These are phyloP conservation scores for Pichia sp. DNA, from an alignment of 1,139 yeast species.

Conservation along the genomic window DNA sequence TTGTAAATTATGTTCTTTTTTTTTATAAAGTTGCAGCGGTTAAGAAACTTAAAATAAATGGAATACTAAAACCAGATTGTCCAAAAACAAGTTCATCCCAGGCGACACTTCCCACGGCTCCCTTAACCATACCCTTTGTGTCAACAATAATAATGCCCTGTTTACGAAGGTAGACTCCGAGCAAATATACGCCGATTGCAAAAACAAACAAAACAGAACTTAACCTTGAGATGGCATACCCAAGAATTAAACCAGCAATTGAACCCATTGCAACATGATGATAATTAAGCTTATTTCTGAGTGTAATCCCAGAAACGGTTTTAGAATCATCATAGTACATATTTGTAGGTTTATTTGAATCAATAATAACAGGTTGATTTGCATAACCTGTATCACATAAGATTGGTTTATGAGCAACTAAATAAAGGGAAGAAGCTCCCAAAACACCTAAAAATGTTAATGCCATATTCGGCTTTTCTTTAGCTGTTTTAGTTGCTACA, in stretches of 20 bases:
- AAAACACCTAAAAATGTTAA: constrained; percentile 16
- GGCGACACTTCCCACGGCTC: constrained; percentile 39
- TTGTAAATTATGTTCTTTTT: no score
- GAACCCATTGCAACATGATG: constrained; percentile 67
- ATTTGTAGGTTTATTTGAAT: constrained; percentile 9
- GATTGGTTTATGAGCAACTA: constrained; percentile 15
- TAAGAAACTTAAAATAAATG: constrained; percentile 52
- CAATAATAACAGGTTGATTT: constrained; percentile 8
- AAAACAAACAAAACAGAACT: constrained; percentile 52
- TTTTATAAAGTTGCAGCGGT: constrained; percentile 45
- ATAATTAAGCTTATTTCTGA: constrained; percentile 45
- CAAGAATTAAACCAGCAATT: constrained; percentile 56
- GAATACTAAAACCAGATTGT: constrained; percentile 59
- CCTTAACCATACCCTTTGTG: constrained; percentile 40
- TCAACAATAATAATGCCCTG: constrained; percentile 52
- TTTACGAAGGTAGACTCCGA: constrained; percentile 47
- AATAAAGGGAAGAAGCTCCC: constrained; percentile 13
- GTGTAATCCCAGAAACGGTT: constrained; percentile 29
- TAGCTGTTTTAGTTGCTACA: background rate
- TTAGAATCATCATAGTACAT: constrained; percentile 13
- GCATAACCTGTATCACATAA: constrained; percentile 20
- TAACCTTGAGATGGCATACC: constrained; percentile 61
- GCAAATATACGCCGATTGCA: constrained; percentile 42
- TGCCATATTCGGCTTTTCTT: constrained; percentile 11
- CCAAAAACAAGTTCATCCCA: constrained; percentile 50